Conservation (phyloP, 257 asterid genomes). For the Penstemon barbatus region DNA sequence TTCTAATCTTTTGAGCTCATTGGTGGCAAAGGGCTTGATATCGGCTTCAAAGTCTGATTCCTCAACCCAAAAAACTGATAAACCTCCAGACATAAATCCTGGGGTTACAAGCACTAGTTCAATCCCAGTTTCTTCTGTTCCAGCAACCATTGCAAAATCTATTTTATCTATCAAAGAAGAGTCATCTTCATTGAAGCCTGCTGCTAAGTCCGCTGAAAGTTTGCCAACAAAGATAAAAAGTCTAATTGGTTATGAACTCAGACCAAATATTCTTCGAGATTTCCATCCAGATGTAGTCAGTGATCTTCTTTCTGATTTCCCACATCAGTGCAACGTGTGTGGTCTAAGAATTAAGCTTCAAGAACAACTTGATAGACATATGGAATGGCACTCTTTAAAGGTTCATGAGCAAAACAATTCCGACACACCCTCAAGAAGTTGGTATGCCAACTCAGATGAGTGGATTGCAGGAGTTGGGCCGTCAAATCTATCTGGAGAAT, state of each 20-base stretch:
- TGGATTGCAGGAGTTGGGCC: slow-evolving; percentile 53
- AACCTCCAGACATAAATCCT: slow-evolving; percentile 40
- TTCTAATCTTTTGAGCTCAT: slow-evolving; percentile 75
- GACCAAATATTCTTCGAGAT: slow-evolving; percentile 57
- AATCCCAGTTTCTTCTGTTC: slow-evolving; percentile 40
- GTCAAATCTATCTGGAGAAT: slow-evolving; percentile 36
- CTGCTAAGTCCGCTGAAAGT: slow-evolving; percentile 30
- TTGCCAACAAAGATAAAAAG: slow-evolving; percentile 36
- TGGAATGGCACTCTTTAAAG: slow-evolving; percentile 73
- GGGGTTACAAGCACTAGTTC: slow-evolving; percentile 39
- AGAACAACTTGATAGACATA: slow-evolving; percentile 67
- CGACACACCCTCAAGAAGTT: slow-evolving; percentile 50
- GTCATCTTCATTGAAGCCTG: slow-evolving; percentile 36
- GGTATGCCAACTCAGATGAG: slow-evolving; percentile 57
- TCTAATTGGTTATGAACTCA: slow-evolving; percentile 72
- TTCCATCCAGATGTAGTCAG: slow-evolving; percentile 59
- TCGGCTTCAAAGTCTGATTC: slow-evolving; percentile 55
- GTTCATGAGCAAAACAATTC: slow-evolving; percentile 37
- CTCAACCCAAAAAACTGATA: slow-evolving; percentile 35
- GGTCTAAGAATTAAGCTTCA: slow-evolving; percentile 59
- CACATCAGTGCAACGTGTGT: slow-evolving; percentile 62
- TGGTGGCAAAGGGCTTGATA: slow-evolving; percentile 81
- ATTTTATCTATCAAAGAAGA: slow-evolving; percentile 29
- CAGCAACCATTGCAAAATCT: slow-evolving; percentile 39
- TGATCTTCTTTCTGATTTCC: slow-evolving; percentile 63